These are phyloP conservation scores for Diaporthe ilicicola DNA, from an alignment of 2,329 filamentous ascomycete genomes.

Conservation along the genomic window DNA sequence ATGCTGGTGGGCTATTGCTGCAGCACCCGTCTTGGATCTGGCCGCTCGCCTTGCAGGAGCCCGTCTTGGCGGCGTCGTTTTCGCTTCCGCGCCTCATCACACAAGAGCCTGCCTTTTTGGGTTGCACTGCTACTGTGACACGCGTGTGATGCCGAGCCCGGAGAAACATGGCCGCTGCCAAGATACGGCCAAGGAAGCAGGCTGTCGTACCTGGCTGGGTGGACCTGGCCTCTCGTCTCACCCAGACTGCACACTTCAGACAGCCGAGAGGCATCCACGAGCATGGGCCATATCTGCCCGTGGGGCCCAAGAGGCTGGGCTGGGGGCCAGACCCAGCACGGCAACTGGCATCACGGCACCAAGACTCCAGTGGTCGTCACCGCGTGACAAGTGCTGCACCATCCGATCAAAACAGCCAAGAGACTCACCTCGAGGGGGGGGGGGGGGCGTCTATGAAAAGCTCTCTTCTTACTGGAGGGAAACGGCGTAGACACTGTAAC, in stretches of 20 bases:
- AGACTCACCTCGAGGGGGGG: background rate
- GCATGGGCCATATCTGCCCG: background rate
- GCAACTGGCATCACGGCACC: background rate
- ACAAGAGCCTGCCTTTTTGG: background rate
- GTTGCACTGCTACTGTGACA: background rate
- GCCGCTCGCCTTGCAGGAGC: slow-evolving; percentile 8
- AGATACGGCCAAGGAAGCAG: background rate
- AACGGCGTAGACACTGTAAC: background rate
- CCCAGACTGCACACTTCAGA: background rate
- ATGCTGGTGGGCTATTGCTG: background rate
- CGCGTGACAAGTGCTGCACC: background rate
- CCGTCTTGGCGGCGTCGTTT: slow-evolving; percentile 4
- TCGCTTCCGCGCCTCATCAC: background rate
- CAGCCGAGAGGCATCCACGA: background rate
- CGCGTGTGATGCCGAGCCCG: background rate
- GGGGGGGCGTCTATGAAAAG: too few relatives aligned
- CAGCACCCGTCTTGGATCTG: background rate
- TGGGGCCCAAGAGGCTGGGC: background rate
- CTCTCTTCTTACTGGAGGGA: background rate
- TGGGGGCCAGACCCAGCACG: background rate
- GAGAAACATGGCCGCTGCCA: background rate
- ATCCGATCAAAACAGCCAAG: background rate
- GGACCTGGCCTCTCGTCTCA: slow-evolving; percentile 8
- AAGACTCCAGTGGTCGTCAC: background rate
- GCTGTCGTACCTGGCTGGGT: background rate